Base-by-base conservation (phyloP, 345 rosid genomes). In the Ceriops zippeliana region DNA sequence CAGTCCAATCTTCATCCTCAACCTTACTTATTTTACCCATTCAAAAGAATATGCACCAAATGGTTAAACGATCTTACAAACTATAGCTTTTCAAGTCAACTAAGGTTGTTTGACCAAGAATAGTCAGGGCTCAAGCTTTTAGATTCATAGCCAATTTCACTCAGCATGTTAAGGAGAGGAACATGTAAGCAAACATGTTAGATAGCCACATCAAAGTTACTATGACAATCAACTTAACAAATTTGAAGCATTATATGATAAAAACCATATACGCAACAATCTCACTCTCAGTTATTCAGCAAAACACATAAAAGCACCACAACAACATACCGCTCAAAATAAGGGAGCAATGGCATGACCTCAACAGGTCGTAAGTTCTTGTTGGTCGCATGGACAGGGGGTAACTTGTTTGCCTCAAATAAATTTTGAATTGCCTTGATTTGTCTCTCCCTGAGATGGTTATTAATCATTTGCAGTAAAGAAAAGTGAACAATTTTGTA, bases 341-440 rank as follows among this genome's bases (percentile, higher is more conserved):
- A 83, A 63, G 98, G 99, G 70, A 95, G 68, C 70, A 95, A 79
- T 6, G 98, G 99, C 69, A 90, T 61, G 59, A 90, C 74, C 78
- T 95, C 97, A 51, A 90, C 77, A 37, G 98, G 90, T 37, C 75
- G 78, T 66, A 95, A 82, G 57, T 77, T 81, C 79, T 89, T 95
- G 78, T 90, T 87, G 54, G 96, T 89, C 70, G 98, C 91, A 78
- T 95, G 99, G 70, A 90, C 81, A 65, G 93, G 98, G 7, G 72
- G 85, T 49, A 82, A 76, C 82, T 95, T 95, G 86, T 82, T 78
- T 49, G 93, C 93, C 79, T 80, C 91, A 76, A 95, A 95, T 27
- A 93, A 86, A 74, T 92, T 89, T 77, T 89, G 90, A 61, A 95
- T 95, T 65, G 86, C 99, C 79, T 90, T 91, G 76, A 91, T 95